Evolutionary conservation across 305 asterid species (phyloP).

Genomic region (Fraxinus velutina): DNA sequence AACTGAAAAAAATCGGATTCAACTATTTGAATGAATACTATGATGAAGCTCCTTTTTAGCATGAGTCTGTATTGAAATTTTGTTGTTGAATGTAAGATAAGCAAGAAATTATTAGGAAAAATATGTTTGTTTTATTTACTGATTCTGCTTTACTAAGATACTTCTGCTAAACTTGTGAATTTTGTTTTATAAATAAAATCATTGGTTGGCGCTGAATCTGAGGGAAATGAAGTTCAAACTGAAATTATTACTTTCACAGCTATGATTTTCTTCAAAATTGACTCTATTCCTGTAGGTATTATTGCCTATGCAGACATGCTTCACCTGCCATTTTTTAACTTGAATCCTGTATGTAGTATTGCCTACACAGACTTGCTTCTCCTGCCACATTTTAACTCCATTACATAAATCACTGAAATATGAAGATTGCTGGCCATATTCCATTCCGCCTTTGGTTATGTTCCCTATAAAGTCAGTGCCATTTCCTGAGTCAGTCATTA

Average conservation of each 20-base stretch:
- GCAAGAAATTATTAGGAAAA: neutral
- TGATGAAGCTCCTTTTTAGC: neutral
- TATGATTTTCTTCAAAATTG: neutral
- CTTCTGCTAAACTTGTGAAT: neutral
- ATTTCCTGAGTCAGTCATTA: slow-evolving; percentile 6
- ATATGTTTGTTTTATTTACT: neutral
- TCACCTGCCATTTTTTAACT: neutral
- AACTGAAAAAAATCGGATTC: neutral
- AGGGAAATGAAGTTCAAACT: neutral
- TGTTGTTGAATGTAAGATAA: neutral
- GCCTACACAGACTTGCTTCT: slow-evolving; percentile 2
- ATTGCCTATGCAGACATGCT: neutral
- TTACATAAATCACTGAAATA: slow-evolving; percentile 9
- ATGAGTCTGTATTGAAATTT: neutral
- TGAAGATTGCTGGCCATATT: slow-evolving; percentile 7
- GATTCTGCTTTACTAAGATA: neutral
- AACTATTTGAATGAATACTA: neutral
- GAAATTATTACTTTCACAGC: neutral
- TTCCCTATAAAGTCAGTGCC: slow-evolving; percentile 2
- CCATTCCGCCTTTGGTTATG: neutral
- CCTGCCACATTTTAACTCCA: neutral
- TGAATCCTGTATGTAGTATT: slow-evolving; percentile 2
- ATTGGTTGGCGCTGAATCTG: neutral
- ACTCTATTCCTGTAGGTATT: slow-evolving; percentile 9
- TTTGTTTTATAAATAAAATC: neutral